Percentiles rank a stretch among this genome's conserved stretches.
Conservation (phyloP, 1,139 yeast genomes). For the Lodderomyces theae region DNA sequence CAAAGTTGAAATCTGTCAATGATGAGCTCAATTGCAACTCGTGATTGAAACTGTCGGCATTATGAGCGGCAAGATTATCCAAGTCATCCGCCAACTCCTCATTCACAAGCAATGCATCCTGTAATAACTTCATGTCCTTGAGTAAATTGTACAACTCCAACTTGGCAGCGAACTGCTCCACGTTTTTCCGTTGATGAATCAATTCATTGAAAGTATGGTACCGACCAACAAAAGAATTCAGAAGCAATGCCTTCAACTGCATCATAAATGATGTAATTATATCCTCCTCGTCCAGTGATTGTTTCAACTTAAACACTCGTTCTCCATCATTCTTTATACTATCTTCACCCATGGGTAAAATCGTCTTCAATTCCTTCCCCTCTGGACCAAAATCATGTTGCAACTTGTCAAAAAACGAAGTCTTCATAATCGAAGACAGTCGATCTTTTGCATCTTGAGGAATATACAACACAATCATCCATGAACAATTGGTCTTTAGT, state of each 20-base stretch:
- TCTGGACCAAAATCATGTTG: constrained; percentile 58
- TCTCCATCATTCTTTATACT: constrained; percentile 16
- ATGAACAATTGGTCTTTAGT: constrained; percentile 45
- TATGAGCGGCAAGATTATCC: constrained; percentile 17
- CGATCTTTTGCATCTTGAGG: constrained; percentile 47
- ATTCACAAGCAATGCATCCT: constrained; percentile 54
- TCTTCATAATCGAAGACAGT: constrained; percentile 43
- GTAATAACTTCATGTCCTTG: constrained; percentile 52
- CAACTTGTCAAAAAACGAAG: constrained; percentile 63
- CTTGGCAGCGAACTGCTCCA: constrained; percentile 16
- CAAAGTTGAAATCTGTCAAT: constrained; percentile 20
- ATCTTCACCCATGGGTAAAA: constrained; percentile 16
- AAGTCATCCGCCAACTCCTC: constrained; percentile 34
- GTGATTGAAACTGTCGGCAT: constrained; percentile 9
- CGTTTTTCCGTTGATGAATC: constrained; percentile 26
- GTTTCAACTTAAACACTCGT: constrained; percentile 42
- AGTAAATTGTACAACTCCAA: constrained; percentile 28
- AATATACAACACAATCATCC: constrained; percentile 60
- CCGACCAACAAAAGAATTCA: constrained; percentile 55
- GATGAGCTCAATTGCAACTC: constrained; percentile 13
- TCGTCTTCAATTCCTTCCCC: constrained; percentile 34
- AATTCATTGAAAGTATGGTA: constrained; percentile 31
- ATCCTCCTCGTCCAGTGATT: constrained; percentile 39
- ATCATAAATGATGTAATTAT: constrained; percentile 47
- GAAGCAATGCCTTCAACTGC: constrained; percentile 50